phyloP scores from a whole-genome alignment of 177 flowering plant genomes.

The Vitis hybrid region DNA sequence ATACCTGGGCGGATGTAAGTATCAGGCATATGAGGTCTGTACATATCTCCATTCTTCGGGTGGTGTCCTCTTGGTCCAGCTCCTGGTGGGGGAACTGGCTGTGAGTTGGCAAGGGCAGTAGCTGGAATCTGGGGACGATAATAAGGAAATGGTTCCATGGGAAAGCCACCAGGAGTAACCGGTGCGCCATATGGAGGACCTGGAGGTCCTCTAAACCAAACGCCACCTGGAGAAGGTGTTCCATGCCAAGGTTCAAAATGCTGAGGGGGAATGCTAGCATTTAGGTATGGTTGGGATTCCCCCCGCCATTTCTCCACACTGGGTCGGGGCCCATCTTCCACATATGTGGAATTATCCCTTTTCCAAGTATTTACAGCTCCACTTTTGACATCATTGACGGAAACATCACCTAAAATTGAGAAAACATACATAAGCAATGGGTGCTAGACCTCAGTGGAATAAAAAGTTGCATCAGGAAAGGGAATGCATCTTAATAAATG shows the following conservation, averaged over 20 bases:
- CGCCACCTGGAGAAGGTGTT: conserved; percentile 65
- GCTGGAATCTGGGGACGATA: conserved; percentile 72
- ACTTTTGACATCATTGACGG: conserved; percentile 33
- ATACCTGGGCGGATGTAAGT: conserved; percentile 69
- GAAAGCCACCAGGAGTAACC: conserved; percentile 69
- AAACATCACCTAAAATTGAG: conserved; percentile 43
- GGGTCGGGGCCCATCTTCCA: conserved; percentile 53
- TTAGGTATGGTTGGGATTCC: conserved; percentile 54
- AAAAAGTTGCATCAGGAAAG: neutral
- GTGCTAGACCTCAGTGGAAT: neutral
- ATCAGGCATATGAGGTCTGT: conserved; percentile 70
- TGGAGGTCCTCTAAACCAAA: conserved; percentile 85
- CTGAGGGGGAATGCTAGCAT: conserved; percentile 54
- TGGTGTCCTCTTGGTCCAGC: conserved; percentile 63
- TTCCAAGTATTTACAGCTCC: conserved; percentile 52
- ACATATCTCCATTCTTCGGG: conserved; percentile 63
- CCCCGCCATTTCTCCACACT: conserved; percentile 70
- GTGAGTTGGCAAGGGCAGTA: conserved; percentile 53
- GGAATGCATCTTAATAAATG: neutral
- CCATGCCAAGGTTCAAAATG: conserved; percentile 84
- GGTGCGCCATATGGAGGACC: conserved; percentile 74
- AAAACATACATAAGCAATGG: neutral
- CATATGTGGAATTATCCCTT: conserved; percentile 43
- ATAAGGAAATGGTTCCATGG: conserved; percentile 75
- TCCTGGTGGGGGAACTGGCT: conserved; percentile 59